phyloP scores from a whole-genome alignment of 371 early-diverging fungal species.

The Apophysomyces ossiformis region DNA sequence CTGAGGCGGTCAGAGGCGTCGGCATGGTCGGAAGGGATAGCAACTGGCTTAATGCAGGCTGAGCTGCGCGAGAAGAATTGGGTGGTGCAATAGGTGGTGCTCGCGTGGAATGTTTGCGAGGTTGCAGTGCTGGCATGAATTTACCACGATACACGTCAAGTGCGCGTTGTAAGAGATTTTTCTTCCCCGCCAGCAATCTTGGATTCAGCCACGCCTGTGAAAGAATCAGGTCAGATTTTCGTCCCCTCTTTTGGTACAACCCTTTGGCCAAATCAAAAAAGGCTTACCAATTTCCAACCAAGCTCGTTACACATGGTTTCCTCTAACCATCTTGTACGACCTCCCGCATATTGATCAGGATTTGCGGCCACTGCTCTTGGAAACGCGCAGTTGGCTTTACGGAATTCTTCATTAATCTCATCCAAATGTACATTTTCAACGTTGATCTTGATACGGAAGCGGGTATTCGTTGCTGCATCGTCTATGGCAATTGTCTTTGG shows the following conservation, averaged over 20 bases:
- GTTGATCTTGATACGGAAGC: conserved; percentile 47
- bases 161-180: conserved; percentile 46
- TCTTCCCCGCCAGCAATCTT: conserved; percentile 47
- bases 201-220: conserved; percentile 49
- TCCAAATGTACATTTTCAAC: conserved; percentile 43
- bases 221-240: not conserved
- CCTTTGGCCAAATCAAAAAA: not conserved
- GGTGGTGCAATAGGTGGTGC: conserved; percentile 24
- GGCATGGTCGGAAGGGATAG: conserved; percentile 3
- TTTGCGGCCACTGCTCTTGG: conserved; percentile 36
- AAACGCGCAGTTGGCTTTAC: conserved; percentile 44
- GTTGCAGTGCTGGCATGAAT: conserved; percentile 46
- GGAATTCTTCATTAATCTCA: conserved; percentile 44
- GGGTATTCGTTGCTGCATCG: conserved; percentile 31
- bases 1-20: conserved; percentile 17
- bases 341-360: conserved; percentile 31
- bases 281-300: conserved; percentile 48
- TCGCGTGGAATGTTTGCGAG: conserved; percentile 35
- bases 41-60: not conserved
- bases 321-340: conserved; percentile 37
- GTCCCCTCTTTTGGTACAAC: not conserved
- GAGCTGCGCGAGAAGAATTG: conserved; percentile 8
- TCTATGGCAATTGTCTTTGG: conserved; percentile 51
- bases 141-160: conserved; percentile 48
- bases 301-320: conserved; percentile 48